phyloP scores from a whole-genome alignment of 495 filamentous ascomycete species.

The Cercophora samala region DNA sequence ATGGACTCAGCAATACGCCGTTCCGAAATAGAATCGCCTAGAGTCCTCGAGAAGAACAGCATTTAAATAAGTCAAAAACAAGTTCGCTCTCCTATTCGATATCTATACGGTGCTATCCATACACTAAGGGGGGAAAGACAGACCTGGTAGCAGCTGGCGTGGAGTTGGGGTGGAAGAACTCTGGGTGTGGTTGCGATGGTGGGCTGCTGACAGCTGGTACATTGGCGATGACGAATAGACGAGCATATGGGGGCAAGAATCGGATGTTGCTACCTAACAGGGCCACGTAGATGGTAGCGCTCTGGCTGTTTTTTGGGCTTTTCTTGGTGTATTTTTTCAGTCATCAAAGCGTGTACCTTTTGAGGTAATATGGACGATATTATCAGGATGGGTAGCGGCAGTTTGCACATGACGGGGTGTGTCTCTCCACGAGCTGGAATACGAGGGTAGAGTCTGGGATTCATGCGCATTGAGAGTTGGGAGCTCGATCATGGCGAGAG shows the following conservation, averaged over 20 bases:
- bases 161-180: neutral
- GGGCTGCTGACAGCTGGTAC: neutral
- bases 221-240: neutral
- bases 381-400: neutral
- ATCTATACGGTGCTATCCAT: neutral
- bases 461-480: neutral
- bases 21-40: conserved; percentile 20
- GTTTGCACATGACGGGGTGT: neutral
- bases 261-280: neutral
- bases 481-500: neutral
- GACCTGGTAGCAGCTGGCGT: neutral
- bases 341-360: neutral
- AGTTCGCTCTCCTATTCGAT: neutral
- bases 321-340: neutral
- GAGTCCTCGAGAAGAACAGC: neutral
- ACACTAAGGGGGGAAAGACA: neutral
- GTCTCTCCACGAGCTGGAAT: neutral
- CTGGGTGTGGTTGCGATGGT: neutral
- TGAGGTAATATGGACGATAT: neutral
- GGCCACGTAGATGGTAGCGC: neutral
- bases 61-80: neutral
- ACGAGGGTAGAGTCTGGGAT: neutral
- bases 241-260: neutral
- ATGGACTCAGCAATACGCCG: conserved; percentile 78
- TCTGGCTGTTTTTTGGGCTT: neutral